Evolutionary conservation across 768 basidiomycete species (phyloP).

Genomic region (Porphyrellus cyaneotinctus): DNA sequence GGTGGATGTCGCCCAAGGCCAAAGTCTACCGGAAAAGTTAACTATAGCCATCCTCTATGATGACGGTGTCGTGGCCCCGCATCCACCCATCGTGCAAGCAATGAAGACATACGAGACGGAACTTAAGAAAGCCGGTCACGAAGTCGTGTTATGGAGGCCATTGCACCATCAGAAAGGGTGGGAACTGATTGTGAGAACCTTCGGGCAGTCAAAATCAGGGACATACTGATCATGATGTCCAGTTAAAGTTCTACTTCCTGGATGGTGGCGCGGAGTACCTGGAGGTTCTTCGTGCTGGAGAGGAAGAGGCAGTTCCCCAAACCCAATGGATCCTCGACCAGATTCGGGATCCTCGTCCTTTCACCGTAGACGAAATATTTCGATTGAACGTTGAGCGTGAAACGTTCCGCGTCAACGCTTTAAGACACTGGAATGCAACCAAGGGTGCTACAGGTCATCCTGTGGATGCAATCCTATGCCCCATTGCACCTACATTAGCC

Average conservation of each 20-base stretch:
- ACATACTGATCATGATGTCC: conserved; percentile 10
- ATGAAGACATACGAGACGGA: conserved; percentile 37
- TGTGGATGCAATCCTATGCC: conserved; percentile 47
- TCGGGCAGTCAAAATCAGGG: not conserved
- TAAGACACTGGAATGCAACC: conserved; percentile 45
- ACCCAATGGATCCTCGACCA: conserved; percentile 43
- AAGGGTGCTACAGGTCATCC: conserved; percentile 36
- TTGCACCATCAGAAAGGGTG: conserved; percentile 41
- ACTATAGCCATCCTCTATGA: conserved; percentile 48
- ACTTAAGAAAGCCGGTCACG: conserved; percentile 44
- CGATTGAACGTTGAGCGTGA: conserved; percentile 43
- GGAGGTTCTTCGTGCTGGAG: conserved; percentile 31
- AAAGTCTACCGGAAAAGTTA: conserved; percentile 38
- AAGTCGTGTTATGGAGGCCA: conserved; percentile 49
- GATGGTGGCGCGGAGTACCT: conserved; percentile 47
- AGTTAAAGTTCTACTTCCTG: conserved; percentile 47
- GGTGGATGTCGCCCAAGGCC: conserved; percentile 35
- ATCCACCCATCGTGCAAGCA: conserved; percentile 44
- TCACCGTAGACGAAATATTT: conserved; percentile 41
- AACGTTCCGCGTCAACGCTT: conserved; percentile 36
- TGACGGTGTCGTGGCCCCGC: conserved; percentile 47
- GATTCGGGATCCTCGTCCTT: conserved; percentile 36
- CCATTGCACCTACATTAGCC: conserved; percentile 44
- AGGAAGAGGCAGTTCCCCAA: conserved; percentile 39
- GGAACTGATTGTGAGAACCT: conserved; percentile 41